Base-by-base conservation (phyloP, 345 rosid genomes). In the Brassica rapa region DNA sequence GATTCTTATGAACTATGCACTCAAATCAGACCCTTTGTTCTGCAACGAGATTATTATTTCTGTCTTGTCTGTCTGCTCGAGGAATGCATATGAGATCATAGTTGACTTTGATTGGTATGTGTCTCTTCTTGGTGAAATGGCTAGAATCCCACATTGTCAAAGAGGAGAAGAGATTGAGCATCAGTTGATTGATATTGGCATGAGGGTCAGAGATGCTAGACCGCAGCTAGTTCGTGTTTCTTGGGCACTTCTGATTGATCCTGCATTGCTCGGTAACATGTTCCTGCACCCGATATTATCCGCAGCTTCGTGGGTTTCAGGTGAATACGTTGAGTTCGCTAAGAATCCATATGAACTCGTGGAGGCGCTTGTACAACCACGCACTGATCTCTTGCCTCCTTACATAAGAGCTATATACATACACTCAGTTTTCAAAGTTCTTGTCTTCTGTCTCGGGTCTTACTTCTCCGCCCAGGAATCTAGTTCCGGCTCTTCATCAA, bases 261-360 rank as follows among this genome's bases (percentile, higher is more conserved):
- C 99, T 72, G 98, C 99, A 21, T 88, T 93, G 76, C 97, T 93
- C 63, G 97, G 98, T 60, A 91, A 90, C 77, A 86, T 84, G 63
- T 91, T 82, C 85, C 77, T 95, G 89, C 90, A 89, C 75, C 85
- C 89, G 11, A 82, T 93, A 75, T 81, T 93, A 81, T 89, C 90
- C 25, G 97, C 98, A 75, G 93, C 98, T 79, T 93, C 98, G 46
- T 95, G 99, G 98, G 84, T 86, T 6, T 89, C 91, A 8, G 99
- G 98, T 56, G 98, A 93, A 66, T 95, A 89, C 77, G 89, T 89
- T 66, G 88, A 90, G 79, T 90, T 86, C 74, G 85, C 85, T 12
- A 89, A 82, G 74, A 85, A 82, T 57, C 90, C 93, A 21, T 75
- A 83, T 77, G 99, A 95, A 81, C 84, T 90, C 29, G 72, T 90